These are phyloP conservation scores for Ogataea glucozyma DNA, from an alignment of 805 yeast species.

Conservation along the genomic window DNA sequence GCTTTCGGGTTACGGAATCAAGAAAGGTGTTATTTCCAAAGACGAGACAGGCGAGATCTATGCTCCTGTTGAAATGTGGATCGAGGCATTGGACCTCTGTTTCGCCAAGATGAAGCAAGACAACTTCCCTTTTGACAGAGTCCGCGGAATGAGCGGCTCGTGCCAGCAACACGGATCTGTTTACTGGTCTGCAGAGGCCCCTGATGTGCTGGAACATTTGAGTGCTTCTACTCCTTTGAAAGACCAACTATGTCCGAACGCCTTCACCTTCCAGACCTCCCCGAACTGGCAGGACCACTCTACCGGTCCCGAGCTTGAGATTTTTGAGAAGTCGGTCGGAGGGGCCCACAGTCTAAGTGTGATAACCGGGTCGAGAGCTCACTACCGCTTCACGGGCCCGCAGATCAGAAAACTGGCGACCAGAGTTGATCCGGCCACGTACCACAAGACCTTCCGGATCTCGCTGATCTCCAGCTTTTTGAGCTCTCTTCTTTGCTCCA, in stretches of 20 bases:
- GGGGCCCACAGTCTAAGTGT: constrained; percentile 61
- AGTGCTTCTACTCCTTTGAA: constrained; percentile 37
- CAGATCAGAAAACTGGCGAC: constrained; percentile 76
- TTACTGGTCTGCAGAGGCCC: constrained; percentile 63
- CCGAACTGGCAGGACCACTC: constrained; percentile 98
- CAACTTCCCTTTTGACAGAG: constrained; percentile 56
- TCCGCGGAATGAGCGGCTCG: constrained; percentile 75
- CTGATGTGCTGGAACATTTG: constrained; percentile 41
- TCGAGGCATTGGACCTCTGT: constrained; percentile 74
- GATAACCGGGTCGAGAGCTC: constrained; percentile 84
- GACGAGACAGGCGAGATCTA: constrained; percentile 59
- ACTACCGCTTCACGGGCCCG: constrained; percentile 88
- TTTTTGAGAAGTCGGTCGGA: constrained; percentile 61
- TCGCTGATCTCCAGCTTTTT: constrained; percentile 78
- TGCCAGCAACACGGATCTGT: constrained; percentile 94
- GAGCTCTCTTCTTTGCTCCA: constrained; percentile 68
- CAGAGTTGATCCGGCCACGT: constrained; percentile 50
- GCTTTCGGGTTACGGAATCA: constrained; percentile 59
- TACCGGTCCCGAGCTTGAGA: constrained; percentile 65
- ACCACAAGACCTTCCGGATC: constrained; percentile 58
- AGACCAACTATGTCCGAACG: constrained; percentile 48
- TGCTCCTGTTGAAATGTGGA: constrained; percentile 89
- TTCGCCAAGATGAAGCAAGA: constrained; percentile 51
- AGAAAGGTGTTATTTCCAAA: constrained; percentile 68
- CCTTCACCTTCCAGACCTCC: constrained; percentile 63